Evolutionary conservation across 2,329 filamentous ascomycete genomes (phyloP).

Genomic region (Alternaria arbusti): DNA sequence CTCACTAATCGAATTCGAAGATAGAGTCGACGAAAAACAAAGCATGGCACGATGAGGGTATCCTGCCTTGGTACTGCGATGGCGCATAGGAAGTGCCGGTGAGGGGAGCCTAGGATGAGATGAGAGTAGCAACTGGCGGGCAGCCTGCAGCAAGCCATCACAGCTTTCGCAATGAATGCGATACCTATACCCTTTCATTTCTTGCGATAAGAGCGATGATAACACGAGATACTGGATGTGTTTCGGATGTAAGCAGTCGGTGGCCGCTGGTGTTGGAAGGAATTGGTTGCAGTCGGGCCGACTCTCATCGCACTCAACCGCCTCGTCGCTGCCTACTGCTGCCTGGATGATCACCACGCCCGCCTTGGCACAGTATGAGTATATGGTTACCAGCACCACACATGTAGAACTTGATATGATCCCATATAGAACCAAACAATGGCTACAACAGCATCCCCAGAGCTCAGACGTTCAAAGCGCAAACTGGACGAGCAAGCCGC

Average conservation of each 20-base stretch:
- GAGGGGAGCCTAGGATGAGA: not conserved
- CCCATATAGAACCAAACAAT: not conserved
- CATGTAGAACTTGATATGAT: not conserved
- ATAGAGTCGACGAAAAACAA: not conserved
- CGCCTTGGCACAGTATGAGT: not conserved
- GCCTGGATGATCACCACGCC: not conserved
- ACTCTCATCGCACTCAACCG: not conserved
- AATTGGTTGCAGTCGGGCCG: not conserved
- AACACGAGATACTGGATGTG: not conserved
- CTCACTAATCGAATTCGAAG: not conserved
- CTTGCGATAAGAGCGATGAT: not conserved
- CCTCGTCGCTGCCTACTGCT: constrained; percentile 5
- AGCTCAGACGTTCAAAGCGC: constrained; percentile 4
- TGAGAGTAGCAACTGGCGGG: not conserved
- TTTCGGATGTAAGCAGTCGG: not conserved
- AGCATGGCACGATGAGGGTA: not conserved
- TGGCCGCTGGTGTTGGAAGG: not conserved
- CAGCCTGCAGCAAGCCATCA: not conserved
- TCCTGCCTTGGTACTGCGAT: not conserved
- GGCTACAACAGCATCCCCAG: not conserved
- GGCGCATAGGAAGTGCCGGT: not conserved
- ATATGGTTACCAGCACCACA: not conserved
- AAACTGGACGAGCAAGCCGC: not conserved
- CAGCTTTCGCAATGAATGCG: not conserved
- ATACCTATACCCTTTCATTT: not conserved